Evolutionary conservation across 176 grass and related monocot species (phyloP).

Genomic region (Thalia dealbata): DNA sequence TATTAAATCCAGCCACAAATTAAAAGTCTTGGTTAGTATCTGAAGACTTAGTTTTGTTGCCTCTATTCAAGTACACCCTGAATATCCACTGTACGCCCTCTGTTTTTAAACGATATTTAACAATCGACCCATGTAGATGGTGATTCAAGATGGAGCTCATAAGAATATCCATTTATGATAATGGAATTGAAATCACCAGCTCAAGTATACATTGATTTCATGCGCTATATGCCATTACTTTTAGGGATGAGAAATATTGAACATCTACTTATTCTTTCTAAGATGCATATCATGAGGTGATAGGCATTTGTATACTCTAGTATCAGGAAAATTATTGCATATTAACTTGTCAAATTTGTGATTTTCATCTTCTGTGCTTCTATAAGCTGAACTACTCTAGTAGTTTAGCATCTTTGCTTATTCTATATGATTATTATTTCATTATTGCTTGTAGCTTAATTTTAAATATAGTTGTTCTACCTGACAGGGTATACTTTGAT

Average conservation of each 20-base stretch:
- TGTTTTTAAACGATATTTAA: not conserved
- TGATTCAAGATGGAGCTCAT: not conserved
- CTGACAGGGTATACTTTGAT: constrained; percentile 39
- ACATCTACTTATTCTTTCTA: not conserved
- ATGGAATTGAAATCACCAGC: not conserved
- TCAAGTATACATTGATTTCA: not conserved
- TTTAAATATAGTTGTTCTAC: not conserved
- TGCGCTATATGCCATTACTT: too few relatives aligned
- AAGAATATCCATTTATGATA: not conserved
- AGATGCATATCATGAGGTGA: not conserved
- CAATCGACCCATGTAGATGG: not conserved
- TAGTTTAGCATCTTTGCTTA: not conserved
- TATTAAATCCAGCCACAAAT: not conserved
- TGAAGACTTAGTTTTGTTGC: not conserved
- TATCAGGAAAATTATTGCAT: not conserved
- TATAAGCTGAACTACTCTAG: not conserved
- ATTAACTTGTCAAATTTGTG: not conserved
- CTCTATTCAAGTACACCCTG: not conserved
- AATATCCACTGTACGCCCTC: too few relatives aligned
- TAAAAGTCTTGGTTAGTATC: not conserved
- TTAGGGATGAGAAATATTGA: not conserved
- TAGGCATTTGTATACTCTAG: not conserved
- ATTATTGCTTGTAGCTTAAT: not conserved
- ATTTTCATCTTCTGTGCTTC: not conserved
- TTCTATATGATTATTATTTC: not conserved